A percentile compares a stretch with the other conserved stretches of the same genome.
phyloP scores from a whole-genome alignment of 805 yeast genomes.

The Saitoella complicata region DNA sequence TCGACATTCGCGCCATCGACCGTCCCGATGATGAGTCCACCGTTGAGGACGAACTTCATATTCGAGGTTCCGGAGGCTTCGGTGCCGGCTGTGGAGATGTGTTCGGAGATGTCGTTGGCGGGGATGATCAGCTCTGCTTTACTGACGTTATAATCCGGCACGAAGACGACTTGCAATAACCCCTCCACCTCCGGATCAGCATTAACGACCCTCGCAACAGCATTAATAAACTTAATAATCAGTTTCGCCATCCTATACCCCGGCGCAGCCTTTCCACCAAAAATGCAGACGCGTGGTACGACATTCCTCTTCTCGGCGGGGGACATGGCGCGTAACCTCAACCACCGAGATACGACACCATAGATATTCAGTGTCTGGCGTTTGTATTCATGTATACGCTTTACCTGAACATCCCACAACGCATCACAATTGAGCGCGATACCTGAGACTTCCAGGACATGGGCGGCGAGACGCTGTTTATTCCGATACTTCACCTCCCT shows the following conservation, averaged over 20 bases:
- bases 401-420: slow-evolving; percentile 80
- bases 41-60: slow-evolving; percentile 88
- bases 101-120: slow-evolving; percentile 81
- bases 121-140: slow-evolving; percentile 86
- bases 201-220: slow-evolving; percentile 69
- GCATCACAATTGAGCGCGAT: slow-evolving; percentile 56
- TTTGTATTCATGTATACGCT: slow-evolving; percentile 82
- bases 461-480: slow-evolving; percentile 47
- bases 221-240: slow-evolving; percentile 68
- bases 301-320: slow-evolving; percentile 44
- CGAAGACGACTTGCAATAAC: slow-evolving; percentile 67
- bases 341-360: slow-evolving; percentile 72
- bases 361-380: slow-evolving; percentile 87
- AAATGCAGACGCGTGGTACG: slow-evolving; percentile 60
- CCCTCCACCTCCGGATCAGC: slow-evolving; percentile 59
- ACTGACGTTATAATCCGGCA: slow-evolving; percentile 86
- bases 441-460: slow-evolving; percentile 49
- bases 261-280: slow-evolving; percentile 97
- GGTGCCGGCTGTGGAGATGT: slow-evolving; percentile 92
- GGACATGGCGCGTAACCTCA: slow-evolving; percentile 54
- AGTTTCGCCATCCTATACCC: slow-evolving; percentile 92
- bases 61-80: slow-evolving; percentile 94
- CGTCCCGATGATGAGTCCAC: slow-evolving; percentile 87
- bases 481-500: slow-evolving; percentile 50
- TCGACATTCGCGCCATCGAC: slow-evolving; percentile 96